A percentile compares a stretch with the other conserved stretches of the same genome.
phyloP scores from a whole-genome alignment of 2,329 filamentous ascomycete genomes.

The Trichoderma oligosporum region DNA sequence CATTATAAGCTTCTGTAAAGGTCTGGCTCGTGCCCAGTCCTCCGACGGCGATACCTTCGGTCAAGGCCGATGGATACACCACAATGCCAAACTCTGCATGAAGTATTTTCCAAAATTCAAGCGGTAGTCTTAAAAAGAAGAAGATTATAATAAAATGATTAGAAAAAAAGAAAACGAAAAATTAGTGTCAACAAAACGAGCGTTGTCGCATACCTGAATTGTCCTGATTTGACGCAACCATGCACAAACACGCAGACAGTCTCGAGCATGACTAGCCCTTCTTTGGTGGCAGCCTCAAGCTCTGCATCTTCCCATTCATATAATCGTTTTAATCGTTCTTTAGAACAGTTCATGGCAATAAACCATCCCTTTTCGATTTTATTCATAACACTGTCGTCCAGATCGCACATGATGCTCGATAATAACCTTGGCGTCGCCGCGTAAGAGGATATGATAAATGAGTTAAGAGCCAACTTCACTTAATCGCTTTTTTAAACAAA shows the following conservation, averaged over 20 bases:
- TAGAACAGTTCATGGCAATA: conserved; percentile 37
- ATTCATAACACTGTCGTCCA: conserved; percentile 31
- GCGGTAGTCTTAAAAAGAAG: conserved; percentile 31
- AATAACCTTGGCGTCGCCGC: neutral
- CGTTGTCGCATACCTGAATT: conserved; percentile 33
- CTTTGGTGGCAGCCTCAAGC: conserved; percentile 31
- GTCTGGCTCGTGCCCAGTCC: conserved; percentile 35
- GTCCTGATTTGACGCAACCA: conserved; percentile 36
- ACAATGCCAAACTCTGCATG: conserved; percentile 40
- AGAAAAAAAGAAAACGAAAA: neutral
- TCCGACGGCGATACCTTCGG: conserved; percentile 33
- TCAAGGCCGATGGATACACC: conserved; percentile 40
- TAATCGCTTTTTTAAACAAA: neutral
- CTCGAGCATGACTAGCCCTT: conserved; percentile 37
- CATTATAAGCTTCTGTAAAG: conserved; percentile 37
- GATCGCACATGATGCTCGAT: conserved; percentile 24
- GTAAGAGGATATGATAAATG: neutral
- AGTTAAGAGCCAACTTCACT: neutral
- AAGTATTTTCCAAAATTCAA: conserved; percentile 38
- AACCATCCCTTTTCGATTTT: conserved; percentile 38
- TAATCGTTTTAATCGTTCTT: conserved; percentile 33
- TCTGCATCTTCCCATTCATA: conserved; percentile 33
- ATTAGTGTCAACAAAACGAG: neutral
- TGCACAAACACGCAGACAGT: conserved; percentile 41
- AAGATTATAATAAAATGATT: neutral